Conservation (phyloP, 306 rosid species). For the Prosopis cineraria region DNA sequence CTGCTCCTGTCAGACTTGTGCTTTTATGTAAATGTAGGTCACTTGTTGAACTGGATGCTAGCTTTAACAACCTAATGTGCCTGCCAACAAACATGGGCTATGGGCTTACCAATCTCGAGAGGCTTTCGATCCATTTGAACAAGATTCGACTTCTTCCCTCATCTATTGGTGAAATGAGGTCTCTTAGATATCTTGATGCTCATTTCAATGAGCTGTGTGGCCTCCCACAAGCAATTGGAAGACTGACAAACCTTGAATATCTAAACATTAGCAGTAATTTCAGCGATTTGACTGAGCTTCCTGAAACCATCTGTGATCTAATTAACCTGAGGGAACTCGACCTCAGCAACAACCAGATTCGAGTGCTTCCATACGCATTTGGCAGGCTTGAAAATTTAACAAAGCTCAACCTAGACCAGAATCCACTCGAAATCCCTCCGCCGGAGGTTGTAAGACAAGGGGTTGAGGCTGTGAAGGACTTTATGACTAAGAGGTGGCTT, state of each 20-base stretch:
- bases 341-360: constrained; percentile 58
- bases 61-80: constrained; percentile 55
- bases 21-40: constrained; percentile 38
- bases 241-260: constrained; percentile 51
- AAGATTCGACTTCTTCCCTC: constrained; percentile 54
- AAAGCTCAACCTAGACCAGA: constrained; percentile 56
- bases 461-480: constrained; percentile 51
- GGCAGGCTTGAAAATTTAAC: constrained; percentile 48
- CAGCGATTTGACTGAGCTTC: constrained; percentile 52
- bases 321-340: constrained; percentile 52
- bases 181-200: constrained; percentile 55
- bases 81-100: constrained; percentile 51
- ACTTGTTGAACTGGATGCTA: constrained; percentile 51
- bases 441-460: constrained; percentile 50
- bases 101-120: constrained; percentile 52
- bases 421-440: constrained; percentile 49
- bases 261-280: constrained; percentile 58
- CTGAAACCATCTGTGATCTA: constrained; percentile 52
- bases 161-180: constrained; percentile 57
- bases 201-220: constrained; percentile 63
- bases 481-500: constrained; percentile 49
- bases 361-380: constrained; percentile 50
- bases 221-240: constrained; percentile 51
- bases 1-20: not conserved
- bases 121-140: constrained; percentile 48